phyloP scores from a whole-genome alignment of 108 stramenopile species.

The Stephanodiscus minutulus region DNA sequence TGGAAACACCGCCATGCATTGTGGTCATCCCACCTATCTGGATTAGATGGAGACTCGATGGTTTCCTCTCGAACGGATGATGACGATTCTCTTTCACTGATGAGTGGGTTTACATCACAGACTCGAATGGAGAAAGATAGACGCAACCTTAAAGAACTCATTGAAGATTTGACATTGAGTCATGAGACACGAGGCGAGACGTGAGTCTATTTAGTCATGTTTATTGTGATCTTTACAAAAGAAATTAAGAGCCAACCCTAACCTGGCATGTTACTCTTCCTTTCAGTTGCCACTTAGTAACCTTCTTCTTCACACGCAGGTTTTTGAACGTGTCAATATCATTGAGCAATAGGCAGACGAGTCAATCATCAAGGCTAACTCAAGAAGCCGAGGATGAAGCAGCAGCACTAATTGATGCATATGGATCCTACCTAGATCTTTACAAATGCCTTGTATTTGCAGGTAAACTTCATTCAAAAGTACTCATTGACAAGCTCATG shows the following conservation, averaged over 20 bases:
- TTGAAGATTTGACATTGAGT: slow-evolving; percentile 76
- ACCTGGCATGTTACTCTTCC: slow-evolving; percentile 7
- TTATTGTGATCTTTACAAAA: slow-evolving; percentile 1
- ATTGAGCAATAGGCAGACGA: background rate
- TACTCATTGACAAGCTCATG: slow-evolving; percentile 55
- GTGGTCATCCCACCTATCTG: slow-evolving; percentile 58
- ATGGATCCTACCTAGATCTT: slow-evolving; percentile 81
- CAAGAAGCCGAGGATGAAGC: slow-evolving; percentile 32
- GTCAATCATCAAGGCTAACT: background rate
- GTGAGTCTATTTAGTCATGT: slow-evolving; percentile 38
- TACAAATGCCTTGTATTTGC: slow-evolving; percentile 65
- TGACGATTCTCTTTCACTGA: slow-evolving; percentile 56
- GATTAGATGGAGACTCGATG: slow-evolving; percentile 31
- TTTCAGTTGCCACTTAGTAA: slow-evolving; percentile 71
- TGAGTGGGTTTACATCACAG: slow-evolving; percentile 48
- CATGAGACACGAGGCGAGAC: slow-evolving; percentile 74
- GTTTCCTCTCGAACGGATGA: slow-evolving; percentile 47
- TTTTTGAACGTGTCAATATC: slow-evolving; percentile 21
- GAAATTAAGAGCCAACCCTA: slow-evolving; percentile 1
- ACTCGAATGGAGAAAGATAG: slow-evolving; percentile 25
- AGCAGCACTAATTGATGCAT: slow-evolving; percentile 61
- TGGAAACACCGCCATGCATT: slow-evolving; percentile 72
- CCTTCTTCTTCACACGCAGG: slow-evolving; percentile 77
- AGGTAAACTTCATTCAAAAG: slow-evolving; percentile 49
- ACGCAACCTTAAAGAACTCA: slow-evolving; percentile 59